A percentile compares a stretch with the other conserved stretches of the same genome.
Conservation (phyloP, 345 rosid genomes). For the Rhodomyrtus tomentosa region DNA sequence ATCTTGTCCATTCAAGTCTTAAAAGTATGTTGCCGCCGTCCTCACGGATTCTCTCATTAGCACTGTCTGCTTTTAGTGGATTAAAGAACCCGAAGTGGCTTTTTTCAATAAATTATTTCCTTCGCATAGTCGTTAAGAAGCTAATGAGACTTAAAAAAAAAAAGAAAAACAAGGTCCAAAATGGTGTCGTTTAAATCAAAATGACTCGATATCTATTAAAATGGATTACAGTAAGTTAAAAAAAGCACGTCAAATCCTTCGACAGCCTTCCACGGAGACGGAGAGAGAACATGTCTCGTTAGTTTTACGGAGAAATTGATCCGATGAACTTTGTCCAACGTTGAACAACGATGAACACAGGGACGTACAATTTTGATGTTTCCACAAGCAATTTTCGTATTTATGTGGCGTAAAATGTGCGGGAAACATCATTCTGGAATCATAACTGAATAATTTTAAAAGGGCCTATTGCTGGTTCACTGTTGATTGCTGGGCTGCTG, state of each 20-base stretch:
- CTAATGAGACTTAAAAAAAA: too few species aligned
- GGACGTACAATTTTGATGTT: neutral
- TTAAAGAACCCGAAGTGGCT: neutral
- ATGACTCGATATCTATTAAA: too few species aligned
- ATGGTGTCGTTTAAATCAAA: too few species aligned
- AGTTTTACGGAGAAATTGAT: neutral
- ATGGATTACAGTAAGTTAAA: neutral
- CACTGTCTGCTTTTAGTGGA: neutral
- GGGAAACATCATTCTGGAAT: neutral
- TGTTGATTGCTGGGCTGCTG: neutral
- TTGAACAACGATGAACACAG: neutral
- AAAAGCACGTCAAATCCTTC: neutral
- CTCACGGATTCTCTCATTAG: neutral
- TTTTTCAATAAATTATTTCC: neutral
- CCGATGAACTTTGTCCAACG: neutral
- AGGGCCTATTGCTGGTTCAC: neutral
- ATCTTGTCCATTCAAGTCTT: too few species aligned
- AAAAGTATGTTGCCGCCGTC: too few species aligned
- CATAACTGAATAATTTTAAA: neutral
- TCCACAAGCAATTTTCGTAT: neutral
- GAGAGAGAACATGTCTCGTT: neutral
- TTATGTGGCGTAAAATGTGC: fast-evolving
- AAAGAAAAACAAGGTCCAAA: too few species aligned
- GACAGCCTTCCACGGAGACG: neutral
- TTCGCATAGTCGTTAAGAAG: too few species aligned